Conservation (phyloP, 108 stramenopile species). For the Fistulifera pelliculosa region DNA sequence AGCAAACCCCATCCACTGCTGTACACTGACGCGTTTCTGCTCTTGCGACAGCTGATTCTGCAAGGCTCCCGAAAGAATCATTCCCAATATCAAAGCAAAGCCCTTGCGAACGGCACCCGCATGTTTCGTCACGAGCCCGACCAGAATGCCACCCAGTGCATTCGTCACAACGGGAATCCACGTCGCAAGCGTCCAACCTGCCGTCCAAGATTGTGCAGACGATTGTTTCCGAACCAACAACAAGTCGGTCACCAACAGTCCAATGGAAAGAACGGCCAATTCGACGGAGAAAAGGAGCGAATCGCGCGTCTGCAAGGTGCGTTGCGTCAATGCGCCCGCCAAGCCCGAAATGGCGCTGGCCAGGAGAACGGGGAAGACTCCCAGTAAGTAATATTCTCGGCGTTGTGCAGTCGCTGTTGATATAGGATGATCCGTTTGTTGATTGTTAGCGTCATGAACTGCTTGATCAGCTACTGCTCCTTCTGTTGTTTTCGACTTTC, state of each 20-base stretch:
- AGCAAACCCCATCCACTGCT: conserved; percentile 42
- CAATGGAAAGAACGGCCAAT: conserved; percentile 45
- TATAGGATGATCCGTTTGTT: not conserved
- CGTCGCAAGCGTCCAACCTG: conserved; percentile 54
- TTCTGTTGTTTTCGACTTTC: not conserved
- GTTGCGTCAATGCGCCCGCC: conserved; percentile 73
- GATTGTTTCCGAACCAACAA: conserved; percentile 23
- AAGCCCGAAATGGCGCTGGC: conserved; percentile 73
- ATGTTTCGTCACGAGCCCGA: conserved; percentile 83
- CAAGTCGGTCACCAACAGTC: conserved; percentile 31
- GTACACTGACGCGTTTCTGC: conserved; percentile 33
- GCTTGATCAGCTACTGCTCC: not conserved
- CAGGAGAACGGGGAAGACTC: conserved; percentile 48
- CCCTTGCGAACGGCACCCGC: conserved; percentile 76
- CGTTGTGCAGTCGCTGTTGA: not conserved
- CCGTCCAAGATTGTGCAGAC: conserved; percentile 10
- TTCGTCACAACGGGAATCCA: conserved; percentile 61
- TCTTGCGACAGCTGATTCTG: conserved; percentile 24
- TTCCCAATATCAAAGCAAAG: conserved; percentile 72
- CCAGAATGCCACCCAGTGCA: conserved; percentile 77
- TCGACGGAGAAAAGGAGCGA: conserved; percentile 68
- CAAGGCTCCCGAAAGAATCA: conserved; percentile 52
- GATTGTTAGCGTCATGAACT: not conserved
- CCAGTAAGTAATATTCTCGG: conserved; percentile 2
- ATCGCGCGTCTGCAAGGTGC: conserved; percentile 55